Base-by-base conservation (phyloP, 2,329 filamentous ascomycete genomes). In the Metarhizium humberi region DNA sequence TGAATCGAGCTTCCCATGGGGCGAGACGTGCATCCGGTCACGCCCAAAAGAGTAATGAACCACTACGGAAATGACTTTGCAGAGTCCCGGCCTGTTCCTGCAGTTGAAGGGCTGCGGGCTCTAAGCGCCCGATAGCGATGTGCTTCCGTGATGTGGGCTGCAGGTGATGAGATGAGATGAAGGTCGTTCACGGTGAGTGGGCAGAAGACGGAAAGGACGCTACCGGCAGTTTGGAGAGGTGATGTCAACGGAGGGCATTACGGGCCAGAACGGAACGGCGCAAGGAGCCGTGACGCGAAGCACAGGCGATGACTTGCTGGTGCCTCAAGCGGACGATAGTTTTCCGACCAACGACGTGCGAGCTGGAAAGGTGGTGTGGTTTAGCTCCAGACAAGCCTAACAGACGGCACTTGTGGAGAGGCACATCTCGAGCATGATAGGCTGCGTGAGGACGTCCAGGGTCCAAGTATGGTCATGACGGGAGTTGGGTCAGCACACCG, bases 61-160 rank as follows among this genome's bases (percentile, higher is more conserved):
- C 32, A 42, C 43, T 20, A 38, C n/a, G 42, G n/a, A 25, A 25
- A 16, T 38, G 10, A 45, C 18, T 4, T 45, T 11, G 18, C n/a
- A 10, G 5, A 6, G 42, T 45, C 7, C 42, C 5, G 18, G 29
- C 20, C 18, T 51, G 48, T 38, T 45, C 36, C 52, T 54, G 52
- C 38, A 54, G 45, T 18, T 18, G 18, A 29, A 14, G 30, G 29
- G 25, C 20, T 45, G 43, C 13, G 29, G 20, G 43, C 38, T 43
- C 47, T 57, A 55, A 57, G 48, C 52, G 48, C 55, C 50, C 32
- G 53, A 16, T 46, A 18, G 34, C n/a, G 43, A 55, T 53, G 50
- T 42, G 43, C 20, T 20, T 20, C 30, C 50, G 53, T 51, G 53
- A 57, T 55, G 4, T 20, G 34, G 47, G 30, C 45, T 53, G 56